Conservation (phyloP, 176 grass and related monocot genomes). For the Guadua angustifolia region DNA sequence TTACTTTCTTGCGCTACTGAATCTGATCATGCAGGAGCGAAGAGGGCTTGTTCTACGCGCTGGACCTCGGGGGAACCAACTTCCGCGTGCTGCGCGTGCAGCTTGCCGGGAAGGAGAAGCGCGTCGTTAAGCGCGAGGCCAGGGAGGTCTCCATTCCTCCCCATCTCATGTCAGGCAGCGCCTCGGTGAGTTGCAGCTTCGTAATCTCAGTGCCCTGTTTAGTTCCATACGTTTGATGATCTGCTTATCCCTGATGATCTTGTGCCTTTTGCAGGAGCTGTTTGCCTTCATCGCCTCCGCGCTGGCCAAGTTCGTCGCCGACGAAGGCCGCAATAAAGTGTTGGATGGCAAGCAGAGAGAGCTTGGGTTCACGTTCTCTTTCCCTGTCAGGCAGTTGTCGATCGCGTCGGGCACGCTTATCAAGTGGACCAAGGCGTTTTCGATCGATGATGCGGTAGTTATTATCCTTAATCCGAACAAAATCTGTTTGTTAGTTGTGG, state of each 20-base stretch:
- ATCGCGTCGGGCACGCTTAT: conserved; percentile 75
- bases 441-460: conserved; percentile 53
- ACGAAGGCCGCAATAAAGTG: conserved; percentile 23
- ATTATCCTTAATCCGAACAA: neutral
- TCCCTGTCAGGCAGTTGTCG: conserved; percentile 78
- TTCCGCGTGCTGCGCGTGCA: conserved; percentile 80
- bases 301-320: conserved; percentile 45
- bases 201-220: no score
- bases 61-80: conserved; percentile 91
- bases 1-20: neutral
- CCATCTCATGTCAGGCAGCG: conserved; percentile 70
- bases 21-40: conserved; percentile 58
- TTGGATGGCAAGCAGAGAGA: conserved; percentile 54
- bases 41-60: conserved; percentile 71
- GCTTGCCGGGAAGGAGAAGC: conserved; percentile 58
- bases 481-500: neutral
- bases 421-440: conserved; percentile 97
- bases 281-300: conserved; percentile 79
- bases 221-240: no score
- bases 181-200: neutral
- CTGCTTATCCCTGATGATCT: no score
- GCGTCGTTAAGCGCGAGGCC: conserved; percentile 55
- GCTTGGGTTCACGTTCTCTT: conserved; percentile 90
- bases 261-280: conserved; percentile 37
- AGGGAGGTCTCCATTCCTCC: conserved; percentile 79